Conservation (phyloP, 1,284 basidiomycete species). For the Puccinia hordei region DNA sequence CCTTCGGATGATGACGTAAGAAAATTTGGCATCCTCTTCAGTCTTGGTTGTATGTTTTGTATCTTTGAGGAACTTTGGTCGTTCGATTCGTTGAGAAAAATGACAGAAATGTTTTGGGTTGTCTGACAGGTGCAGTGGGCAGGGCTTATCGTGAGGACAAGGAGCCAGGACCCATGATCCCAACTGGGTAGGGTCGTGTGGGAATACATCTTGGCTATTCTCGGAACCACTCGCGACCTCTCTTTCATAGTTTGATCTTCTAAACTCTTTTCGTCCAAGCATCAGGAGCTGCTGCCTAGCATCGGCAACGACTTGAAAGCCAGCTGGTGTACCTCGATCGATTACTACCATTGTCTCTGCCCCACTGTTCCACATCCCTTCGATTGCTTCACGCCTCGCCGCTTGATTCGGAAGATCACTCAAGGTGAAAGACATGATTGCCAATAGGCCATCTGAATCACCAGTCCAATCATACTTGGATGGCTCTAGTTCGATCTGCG, state of each 20-base stretch:
- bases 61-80: conserved; percentile 77
- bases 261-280: conserved; percentile 62
- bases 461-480: not conserved
- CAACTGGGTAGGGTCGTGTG: not conserved
- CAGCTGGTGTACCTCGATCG: conserved; percentile 75
- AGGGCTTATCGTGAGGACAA: conserved; percentile 88
- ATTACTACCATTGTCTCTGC: conserved; percentile 67
- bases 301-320: conserved; percentile 79
- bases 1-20: conserved; percentile 84
- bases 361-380: conserved; percentile 48
- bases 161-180: conserved; percentile 59
- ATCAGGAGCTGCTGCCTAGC: conserved; percentile 77
- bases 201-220: conserved; percentile 25
- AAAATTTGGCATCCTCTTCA: conserved; percentile 83
- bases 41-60: conserved; percentile 82
- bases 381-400: conserved; percentile 24
- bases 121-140: conserved; percentile 68
- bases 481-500: not conserved
- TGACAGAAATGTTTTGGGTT: conserved; percentile 68
- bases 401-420: conserved; percentile 46
- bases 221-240: not conserved
- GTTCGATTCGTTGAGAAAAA: conserved; percentile 82
- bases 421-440: conserved; percentile 48
- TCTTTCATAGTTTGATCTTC: not conserved
- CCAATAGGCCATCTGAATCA: conserved; percentile 28